Evolutionary conservation across 495 filamentous ascomycete genomes (phyloP).

Genomic region (Cenococcum geophilum): DNA sequence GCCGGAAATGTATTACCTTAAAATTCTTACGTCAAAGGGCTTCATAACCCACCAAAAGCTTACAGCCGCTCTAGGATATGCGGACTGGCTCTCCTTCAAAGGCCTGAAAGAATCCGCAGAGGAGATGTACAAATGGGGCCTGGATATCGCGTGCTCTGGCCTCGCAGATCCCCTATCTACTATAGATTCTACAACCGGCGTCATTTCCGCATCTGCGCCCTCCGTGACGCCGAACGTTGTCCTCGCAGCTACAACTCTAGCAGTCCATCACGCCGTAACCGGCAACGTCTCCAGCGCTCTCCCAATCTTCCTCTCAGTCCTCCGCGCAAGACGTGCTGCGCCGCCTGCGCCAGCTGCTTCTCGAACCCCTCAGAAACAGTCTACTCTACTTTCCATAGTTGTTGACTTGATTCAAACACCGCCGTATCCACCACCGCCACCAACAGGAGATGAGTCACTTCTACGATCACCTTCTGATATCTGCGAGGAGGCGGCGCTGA

Average conservation of each 20-base stretch:
- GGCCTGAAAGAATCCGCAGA: constrained; percentile 52
- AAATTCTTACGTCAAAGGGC: constrained; percentile 68
- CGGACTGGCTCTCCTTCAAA: constrained; percentile 77
- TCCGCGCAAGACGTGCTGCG: constrained; percentile 61
- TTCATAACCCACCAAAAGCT: constrained; percentile 68
- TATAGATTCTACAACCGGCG: constrained; percentile 55
- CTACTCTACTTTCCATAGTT: constrained; percentile 16
- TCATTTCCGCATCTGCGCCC: constrained; percentile 47
- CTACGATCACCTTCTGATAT: constrained; percentile 52
- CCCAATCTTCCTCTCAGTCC: constrained; percentile 77
- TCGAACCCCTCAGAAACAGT: constrained; percentile 7
- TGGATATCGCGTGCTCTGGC: constrained; percentile 58
- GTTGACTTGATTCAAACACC: constrained; percentile 20
- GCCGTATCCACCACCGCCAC: constrained; percentile 56
- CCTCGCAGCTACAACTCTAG: constrained; percentile 66
- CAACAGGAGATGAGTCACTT: constrained; percentile 60
- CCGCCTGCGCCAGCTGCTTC: constrained; percentile 24
- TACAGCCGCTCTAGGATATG: constrained; percentile 73
- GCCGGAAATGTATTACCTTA: constrained; percentile 68
- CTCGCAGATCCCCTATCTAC: constrained; percentile 42
- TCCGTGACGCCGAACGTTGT: constrained; percentile 65
- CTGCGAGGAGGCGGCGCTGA: constrained; percentile 79
- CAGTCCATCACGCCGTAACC: constrained; percentile 64
- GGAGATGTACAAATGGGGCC: constrained; percentile 64
- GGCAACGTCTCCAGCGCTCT: constrained; percentile 60